Base-by-base conservation (phyloP, 768 basidiomycete genomes). In the Hortiboletus flavorubellus region DNA sequence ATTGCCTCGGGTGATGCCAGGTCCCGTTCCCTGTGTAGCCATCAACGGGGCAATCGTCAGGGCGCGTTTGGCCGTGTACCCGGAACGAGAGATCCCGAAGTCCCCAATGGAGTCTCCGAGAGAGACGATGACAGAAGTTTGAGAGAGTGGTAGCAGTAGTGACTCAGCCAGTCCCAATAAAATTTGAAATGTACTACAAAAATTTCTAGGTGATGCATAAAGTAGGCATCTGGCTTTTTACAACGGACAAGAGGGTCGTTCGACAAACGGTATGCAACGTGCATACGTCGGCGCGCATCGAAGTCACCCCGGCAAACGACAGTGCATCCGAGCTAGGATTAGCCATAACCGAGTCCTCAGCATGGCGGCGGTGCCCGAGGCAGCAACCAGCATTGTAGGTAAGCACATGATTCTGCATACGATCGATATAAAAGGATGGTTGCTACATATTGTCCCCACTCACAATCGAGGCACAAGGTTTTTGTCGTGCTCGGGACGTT, bases 41-140 rank as follows among this genome's bases (percentile, higher is more conserved):
- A 76, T 88, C 54, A 79, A 89, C 59, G 86, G 87, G 66, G 65
- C 64, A 10, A 64, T 84, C 12, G 82, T 89, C 11, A 58, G 75
- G 37, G 65, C 71, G 16, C 55, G 59, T 9, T 56, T 65, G 48
- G 53, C 34, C 16, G 54, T 29, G 54, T 52, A 62, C 50, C 30
- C 49, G 14, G 43, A 66, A 62, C 2, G 54, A 21, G 21, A 21
- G 21, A 21, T 21, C 21, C 21, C 21, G 46, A 16, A 66, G 65
- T 64, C 79, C 80, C 0, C 70, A 81, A 3, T 83, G 80, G 80
- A 73, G 80, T 1, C 21, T 21, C 21, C 21, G 21, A 21, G 21
- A 21, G 21, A 53, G 82, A 81, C 2, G 72, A 74, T 8, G 83
- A 86, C 56, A 82, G 79, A 1, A 74, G 74, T 43, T 65, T 84